Conservation (phyloP, 371 early-diverging fungal genomes). For the Parasitella parasitica region DNA sequence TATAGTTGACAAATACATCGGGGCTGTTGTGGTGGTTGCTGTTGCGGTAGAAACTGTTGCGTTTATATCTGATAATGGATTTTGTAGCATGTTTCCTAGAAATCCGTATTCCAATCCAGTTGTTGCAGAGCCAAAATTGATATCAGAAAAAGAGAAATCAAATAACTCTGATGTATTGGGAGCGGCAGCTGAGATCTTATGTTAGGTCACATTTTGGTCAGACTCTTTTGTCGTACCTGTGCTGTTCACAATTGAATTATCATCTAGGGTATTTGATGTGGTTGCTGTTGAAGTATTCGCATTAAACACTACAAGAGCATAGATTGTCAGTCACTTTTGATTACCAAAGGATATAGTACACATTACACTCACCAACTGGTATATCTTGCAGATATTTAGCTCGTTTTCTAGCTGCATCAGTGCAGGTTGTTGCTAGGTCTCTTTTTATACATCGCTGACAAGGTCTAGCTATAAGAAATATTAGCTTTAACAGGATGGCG, state of each 20-base stretch:
- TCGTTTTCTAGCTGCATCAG: conserved; percentile 73
- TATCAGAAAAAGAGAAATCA: conserved; percentile 31
- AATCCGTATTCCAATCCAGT: conserved; percentile 80
- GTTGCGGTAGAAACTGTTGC: conserved; percentile 2
- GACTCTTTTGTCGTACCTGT: not conserved
- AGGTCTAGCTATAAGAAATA: conserved; percentile 59
- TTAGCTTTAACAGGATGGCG: too few species aligned
- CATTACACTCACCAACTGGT: conserved; percentile 10
- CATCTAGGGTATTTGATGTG: not conserved
- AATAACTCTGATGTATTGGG: conserved; percentile 12
- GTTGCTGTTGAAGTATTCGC: too few species aligned
- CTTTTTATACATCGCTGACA: conserved; percentile 77
- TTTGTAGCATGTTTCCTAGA: conserved; percentile 73
- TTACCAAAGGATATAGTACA: not conserved
- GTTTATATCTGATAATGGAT: conserved; percentile 20
- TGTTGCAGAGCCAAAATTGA: conserved; percentile 77
- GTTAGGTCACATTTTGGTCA: not conserved
- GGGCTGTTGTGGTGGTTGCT: not conserved
- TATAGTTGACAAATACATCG: conserved; percentile 10
- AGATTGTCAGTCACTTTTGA: too few species aligned
- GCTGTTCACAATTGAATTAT: not conserved
- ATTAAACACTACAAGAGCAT: not conserved
- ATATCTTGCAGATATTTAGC: conserved; percentile 77
- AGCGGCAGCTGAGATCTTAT: not conserved
- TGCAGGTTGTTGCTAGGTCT: conserved; percentile 65